phyloP scores from a whole-genome alignment of 2,329 filamentous ascomycete species.

The Epichloe festucae region DNA sequence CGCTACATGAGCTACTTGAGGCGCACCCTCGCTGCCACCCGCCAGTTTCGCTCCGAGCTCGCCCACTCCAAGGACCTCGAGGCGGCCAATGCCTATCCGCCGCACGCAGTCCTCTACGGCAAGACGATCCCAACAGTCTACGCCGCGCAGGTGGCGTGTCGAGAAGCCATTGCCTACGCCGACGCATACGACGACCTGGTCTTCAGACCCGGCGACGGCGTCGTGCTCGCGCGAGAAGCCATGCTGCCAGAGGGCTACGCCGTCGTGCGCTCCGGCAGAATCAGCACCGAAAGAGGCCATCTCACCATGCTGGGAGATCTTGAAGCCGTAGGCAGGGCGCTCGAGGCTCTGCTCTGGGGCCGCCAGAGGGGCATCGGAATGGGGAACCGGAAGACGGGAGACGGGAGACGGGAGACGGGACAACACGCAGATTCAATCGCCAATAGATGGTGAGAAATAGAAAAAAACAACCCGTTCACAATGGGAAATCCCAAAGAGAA shows the following conservation, averaged over 20 bases:
- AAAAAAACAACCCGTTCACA: too few relatives aligned
- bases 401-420: not conserved
- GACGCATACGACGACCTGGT: conserved; percentile 79
- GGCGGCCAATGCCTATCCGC: conserved; percentile 63
- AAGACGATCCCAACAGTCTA: conserved; percentile 79
- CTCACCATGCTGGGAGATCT: conserved; percentile 78
- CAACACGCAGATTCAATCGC: not conserved
- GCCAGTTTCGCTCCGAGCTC: conserved; percentile 65
- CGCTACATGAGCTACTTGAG: conserved; percentile 51
- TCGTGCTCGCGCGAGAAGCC: conserved; percentile 72
- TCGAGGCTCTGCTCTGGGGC: conserved; percentile 55
- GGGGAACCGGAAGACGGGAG: conserved; percentile 19
- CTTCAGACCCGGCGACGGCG: conserved; percentile 80
- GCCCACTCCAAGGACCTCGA: conserved; percentile 47
- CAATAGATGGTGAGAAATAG: too few relatives aligned
- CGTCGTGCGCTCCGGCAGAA: conserved; percentile 57
- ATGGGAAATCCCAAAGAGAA: not conserved
- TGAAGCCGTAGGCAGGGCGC: conserved; percentile 62
- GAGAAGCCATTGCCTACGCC: conserved; percentile 59
- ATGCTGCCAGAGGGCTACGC: conserved; percentile 75
- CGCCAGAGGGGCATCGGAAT: conserved; percentile 61
- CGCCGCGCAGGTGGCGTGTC: conserved; percentile 59
- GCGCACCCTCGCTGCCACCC: conserved; percentile 58
- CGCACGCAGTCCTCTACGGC: conserved; percentile 70
- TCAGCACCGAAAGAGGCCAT: conserved; percentile 75